These are phyloP conservation scores for Microglena sp. DNA, from an alignment of 139 green algal species.

Conservation along the genomic window DNA sequence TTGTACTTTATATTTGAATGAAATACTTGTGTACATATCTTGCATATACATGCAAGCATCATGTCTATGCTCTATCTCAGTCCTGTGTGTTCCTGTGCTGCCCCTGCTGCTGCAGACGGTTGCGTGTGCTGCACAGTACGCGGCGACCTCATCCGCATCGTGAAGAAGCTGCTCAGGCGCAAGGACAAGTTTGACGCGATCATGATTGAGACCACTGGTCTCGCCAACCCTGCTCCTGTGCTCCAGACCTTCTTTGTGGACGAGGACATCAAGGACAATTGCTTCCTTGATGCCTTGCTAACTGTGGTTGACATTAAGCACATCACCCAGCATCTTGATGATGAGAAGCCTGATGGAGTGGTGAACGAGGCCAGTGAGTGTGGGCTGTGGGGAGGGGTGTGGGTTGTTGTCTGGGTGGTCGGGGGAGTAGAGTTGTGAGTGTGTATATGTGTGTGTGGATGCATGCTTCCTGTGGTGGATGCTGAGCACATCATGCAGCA, in stretches of 20 bases:
- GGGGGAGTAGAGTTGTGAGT: too few species aligned
- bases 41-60: too few species aligned
- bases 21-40: too few species aligned
- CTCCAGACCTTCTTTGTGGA: slow-evolving; percentile 87
- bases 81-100: slow-evolving; percentile 29
- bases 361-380: slow-evolving; percentile 64
- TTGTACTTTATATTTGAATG: too few species aligned
- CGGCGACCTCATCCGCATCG: slow-evolving; percentile 74
- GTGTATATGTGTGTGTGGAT: too few species aligned
- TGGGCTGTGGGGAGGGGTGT: too few species aligned
- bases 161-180: slow-evolving; percentile 68
- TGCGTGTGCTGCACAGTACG: slow-evolving; percentile 69
- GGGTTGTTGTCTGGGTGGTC: too few species aligned
- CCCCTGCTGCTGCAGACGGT: slow-evolving; percentile 72
- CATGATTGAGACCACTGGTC: slow-evolving; percentile 86
- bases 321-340: slow-evolving; percentile 66
- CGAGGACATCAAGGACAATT: slow-evolving; percentile 37
- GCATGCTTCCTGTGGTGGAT: slow-evolving; percentile 79
- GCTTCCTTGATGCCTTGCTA: slow-evolving; percentile 40
- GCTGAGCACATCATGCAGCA: slow-evolving; percentile 68
- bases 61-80: too few species aligned
- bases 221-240: slow-evolving; percentile 84
- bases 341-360: slow-evolving; percentile 68
- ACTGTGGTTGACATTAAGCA: slow-evolving; percentile 79
- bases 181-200: slow-evolving; percentile 71